These are phyloP conservation scores for Paecilomyces sp. DNA, from an alignment of 2,329 filamentous ascomycete species.

Conservation along the genomic window DNA sequence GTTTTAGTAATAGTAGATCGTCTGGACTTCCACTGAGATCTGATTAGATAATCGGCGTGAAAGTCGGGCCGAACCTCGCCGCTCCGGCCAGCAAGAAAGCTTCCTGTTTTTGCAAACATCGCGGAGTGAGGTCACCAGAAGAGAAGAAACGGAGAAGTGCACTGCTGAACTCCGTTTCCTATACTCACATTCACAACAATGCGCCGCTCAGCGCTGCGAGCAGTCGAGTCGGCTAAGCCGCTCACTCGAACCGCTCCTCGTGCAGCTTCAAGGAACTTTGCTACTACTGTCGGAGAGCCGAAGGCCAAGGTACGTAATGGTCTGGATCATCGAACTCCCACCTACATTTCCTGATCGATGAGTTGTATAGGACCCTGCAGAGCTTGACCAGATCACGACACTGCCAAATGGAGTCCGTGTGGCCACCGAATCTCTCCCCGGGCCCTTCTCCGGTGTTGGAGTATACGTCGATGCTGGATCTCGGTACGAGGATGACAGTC, in stretches of 20 bases:
- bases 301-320: constrained; percentile 23
- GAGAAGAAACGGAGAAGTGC: not conserved
- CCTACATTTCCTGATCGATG: not conserved
- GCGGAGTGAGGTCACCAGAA: not conserved
- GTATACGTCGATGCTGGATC: constrained; percentile 96
- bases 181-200: constrained; percentile 10
- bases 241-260: constrained; percentile 23
- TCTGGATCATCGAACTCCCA: not conserved
- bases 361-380: constrained; percentile 62
- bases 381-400: constrained; percentile 80
- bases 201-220: constrained; percentile 35
- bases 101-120: constrained; percentile 1
- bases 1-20: not conserved
- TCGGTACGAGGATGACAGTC: constrained; percentile 76
- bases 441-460: constrained; percentile 89
- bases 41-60: not conserved
- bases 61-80: not conserved
- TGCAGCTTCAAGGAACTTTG: constrained; percentile 26
- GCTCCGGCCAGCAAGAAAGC: not conserved
- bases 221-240: constrained; percentile 31
- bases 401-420: constrained; percentile 90
- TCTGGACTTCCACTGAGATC: not conserved
- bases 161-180: not conserved
- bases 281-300: constrained; percentile 23
- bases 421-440: constrained; percentile 87